Conservation (phyloP, 108 stramenopile genomes). For the Nitzschia putrida region DNA sequence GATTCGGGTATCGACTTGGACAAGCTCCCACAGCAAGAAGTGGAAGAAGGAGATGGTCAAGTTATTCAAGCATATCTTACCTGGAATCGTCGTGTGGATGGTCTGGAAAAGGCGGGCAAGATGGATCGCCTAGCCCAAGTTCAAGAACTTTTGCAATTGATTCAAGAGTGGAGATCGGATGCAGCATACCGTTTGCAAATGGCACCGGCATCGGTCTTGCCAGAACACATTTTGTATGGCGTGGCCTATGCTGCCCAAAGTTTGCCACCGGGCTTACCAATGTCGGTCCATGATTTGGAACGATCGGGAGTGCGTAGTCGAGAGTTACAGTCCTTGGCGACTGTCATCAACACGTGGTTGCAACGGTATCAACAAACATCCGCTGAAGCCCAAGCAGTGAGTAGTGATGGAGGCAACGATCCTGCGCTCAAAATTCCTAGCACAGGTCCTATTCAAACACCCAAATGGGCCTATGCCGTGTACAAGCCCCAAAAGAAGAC, state of each 20-base stretch:
- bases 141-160: conserved; percentile 55
- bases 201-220: conserved; percentile 69
- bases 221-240: conserved; percentile 55
- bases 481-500: conserved; percentile 80
- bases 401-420: conserved; percentile 22
- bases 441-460: not conserved
- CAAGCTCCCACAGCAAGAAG: conserved; percentile 65
- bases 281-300: conserved; percentile 48
- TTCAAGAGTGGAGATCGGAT: conserved; percentile 66
- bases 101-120: conserved; percentile 33
- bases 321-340: conserved; percentile 54
- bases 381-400: conserved; percentile 1
- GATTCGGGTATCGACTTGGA: conserved; percentile 52
- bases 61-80: conserved; percentile 65
- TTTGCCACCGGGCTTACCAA: conserved; percentile 37
- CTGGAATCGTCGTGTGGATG: conserved; percentile 62
- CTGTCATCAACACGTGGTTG: conserved; percentile 52
- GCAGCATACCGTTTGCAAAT: conserved; percentile 56
- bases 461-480: conserved; percentile 64
- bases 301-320: conserved; percentile 70
- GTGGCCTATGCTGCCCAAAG: conserved; percentile 67
- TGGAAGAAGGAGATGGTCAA: conserved; percentile 74
- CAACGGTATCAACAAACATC: conserved; percentile 19
- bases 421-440: conserved; percentile 14
- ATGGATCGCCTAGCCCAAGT: conserved; percentile 49